Percentiles rank a stretch among this genome's conserved stretches.
phyloP scores from a whole-genome alignment of 1,284 basidiomycete genomes.

The Ganoderma leucocontextum region DNA sequence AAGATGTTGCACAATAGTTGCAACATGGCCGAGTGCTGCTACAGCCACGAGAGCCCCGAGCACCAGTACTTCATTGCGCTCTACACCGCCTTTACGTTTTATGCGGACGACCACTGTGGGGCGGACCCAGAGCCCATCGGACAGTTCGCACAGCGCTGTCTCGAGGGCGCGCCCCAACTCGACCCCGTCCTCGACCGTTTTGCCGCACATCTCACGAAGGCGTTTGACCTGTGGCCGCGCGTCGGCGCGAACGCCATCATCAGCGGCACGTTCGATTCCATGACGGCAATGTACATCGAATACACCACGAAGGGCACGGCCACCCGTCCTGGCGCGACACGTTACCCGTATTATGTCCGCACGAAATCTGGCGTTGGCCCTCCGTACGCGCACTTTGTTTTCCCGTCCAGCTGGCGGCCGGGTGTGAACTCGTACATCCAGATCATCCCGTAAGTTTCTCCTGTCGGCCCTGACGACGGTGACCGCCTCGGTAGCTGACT shows the following conservation, averaged over 20 bases:
- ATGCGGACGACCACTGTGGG: conserved; percentile 21
- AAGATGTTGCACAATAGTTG: conserved; percentile 21
- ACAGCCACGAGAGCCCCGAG: conserved; percentile 14
- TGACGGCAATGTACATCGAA: conserved; percentile 28
- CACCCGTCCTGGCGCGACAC: conserved; percentile 18
- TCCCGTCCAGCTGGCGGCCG: conserved; percentile 20
- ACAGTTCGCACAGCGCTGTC: conserved; percentile 21
- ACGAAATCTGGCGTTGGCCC: conserved; percentile 20
- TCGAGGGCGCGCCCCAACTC: conserved; percentile 21
- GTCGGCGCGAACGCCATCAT: conserved; percentile 27
- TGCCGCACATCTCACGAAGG: conserved; percentile 15
- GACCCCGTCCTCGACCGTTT: conserved; percentile 26
- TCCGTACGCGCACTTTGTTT: conserved; percentile 27
- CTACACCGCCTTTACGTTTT: conserved; percentile 20
- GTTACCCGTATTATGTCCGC: conserved; percentile 27
- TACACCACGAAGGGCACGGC: conserved; percentile 19
- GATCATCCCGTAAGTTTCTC: conserved; percentile 20
- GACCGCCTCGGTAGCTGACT: not conserved
- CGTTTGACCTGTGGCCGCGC: conserved; percentile 21
- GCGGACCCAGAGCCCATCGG: conserved; percentile 16
- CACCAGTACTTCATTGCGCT: conserved; percentile 19
- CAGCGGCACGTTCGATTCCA: conserved; percentile 27
- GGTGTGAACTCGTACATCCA: conserved; percentile 26
- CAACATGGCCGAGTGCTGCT: conserved; percentile 21
- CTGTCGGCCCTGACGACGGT: not conserved